Conservation (phyloP, 2,329 filamentous ascomycete genomes). For the Chaetothyriales sp. region DNA sequence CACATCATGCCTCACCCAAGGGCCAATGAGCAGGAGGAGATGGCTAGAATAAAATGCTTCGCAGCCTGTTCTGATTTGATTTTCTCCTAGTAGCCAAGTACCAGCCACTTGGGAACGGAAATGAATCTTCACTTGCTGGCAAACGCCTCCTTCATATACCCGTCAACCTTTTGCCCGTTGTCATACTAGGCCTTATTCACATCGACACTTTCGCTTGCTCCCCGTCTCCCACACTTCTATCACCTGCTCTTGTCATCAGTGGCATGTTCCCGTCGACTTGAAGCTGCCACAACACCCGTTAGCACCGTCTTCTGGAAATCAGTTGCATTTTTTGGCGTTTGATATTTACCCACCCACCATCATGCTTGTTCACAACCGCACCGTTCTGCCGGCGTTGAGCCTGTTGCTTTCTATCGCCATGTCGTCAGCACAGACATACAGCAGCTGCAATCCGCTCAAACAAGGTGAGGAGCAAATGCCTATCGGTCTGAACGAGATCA, state of each 20-base stretch:
- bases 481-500: background rate
- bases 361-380: background rate
- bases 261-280: background rate
- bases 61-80: background rate
- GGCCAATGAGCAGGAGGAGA: background rate
- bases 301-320: background rate
- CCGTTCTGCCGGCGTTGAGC: slow-evolving; percentile 7
- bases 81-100: background rate
- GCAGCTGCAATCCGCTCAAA: slow-evolving; percentile 28
- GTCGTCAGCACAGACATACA: slow-evolving; percentile 29
- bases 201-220: background rate
- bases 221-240: background rate
- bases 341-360: slow-evolving; percentile 2
- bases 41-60: background rate
- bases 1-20: background rate
- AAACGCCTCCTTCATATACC: background rate
- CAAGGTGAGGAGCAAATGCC: slow-evolving; percentile 20
- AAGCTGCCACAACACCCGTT: background rate
- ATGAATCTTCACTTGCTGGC: background rate
- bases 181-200: background rate
- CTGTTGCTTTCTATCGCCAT: slow-evolving; percentile 9
- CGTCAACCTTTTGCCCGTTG: no score
- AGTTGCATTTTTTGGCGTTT: slow-evolving; percentile 12
- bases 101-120: background rate
- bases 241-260: background rate